These are phyloP conservation scores for Arabidopsis suecica DNA, from an alignment of 345 rosid species.

Conservation along the genomic window DNA sequence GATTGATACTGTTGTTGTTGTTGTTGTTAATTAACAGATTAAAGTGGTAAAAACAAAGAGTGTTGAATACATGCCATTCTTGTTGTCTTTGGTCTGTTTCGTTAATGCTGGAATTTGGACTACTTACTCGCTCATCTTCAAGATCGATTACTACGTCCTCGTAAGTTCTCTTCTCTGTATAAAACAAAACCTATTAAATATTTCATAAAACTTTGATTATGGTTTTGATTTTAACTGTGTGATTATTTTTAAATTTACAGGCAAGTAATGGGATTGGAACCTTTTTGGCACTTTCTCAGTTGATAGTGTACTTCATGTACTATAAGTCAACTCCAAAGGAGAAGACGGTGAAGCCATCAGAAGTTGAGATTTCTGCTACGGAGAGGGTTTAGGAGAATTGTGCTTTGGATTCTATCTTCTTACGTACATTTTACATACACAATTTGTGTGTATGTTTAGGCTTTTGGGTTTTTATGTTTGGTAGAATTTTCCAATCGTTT, in stretches of 20 bases:
- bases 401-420: neutral
- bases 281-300: constrained; percentile 46
- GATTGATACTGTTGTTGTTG: neutral
- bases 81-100: constrained; percentile 49
- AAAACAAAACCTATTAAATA: neutral
- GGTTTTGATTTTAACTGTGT: neutral
- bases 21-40: constrained; percentile 29
- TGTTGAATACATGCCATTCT: constrained; percentile 65
- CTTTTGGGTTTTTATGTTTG: neutral
- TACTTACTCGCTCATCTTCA: constrained; percentile 47
- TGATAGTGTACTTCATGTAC: constrained; percentile 51
- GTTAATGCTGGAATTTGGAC: constrained; percentile 53
- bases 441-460: constrained; percentile 34
- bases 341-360: constrained; percentile 39
- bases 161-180: constrained; percentile 38
- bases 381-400: constrained; percentile 4
- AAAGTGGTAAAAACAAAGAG: constrained; percentile 53
- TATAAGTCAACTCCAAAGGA: constrained; percentile 43
- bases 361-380: constrained; percentile 50
- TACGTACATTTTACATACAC: constrained; percentile 30
- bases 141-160: constrained; percentile 52
- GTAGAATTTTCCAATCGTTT: constrained; percentile 5
- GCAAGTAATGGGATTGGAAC: constrained; percentile 69
- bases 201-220: neutral
- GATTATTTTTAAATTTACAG: constrained; percentile 31